phyloP scores from a whole-genome alignment of 306 rosid species.

The Sicyos baderoa region DNA sequence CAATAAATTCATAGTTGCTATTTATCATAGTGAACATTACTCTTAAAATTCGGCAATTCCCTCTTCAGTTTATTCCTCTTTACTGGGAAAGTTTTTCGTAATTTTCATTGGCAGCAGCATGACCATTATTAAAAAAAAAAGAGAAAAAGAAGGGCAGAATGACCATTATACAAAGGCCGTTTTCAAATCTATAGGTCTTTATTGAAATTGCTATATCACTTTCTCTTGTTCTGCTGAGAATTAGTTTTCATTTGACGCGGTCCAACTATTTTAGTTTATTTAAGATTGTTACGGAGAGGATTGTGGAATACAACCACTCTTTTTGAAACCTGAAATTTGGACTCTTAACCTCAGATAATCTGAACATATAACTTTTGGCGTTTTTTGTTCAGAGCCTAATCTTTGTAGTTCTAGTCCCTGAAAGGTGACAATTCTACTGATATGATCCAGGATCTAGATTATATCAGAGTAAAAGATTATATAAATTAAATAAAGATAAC shows the following conservation, averaged over 20 bases:
- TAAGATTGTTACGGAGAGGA: background rate
- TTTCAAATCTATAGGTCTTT: background rate
- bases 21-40: too few species aligned
- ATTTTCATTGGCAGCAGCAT: too few species aligned
- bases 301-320: background rate
- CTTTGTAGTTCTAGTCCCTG: background rate
- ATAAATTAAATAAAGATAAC: too few species aligned
- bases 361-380: background rate
- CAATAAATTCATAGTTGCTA: too few species aligned
- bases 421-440: background rate
- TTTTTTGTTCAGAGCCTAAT: background rate
- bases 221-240: background rate
- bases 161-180: too few species aligned
- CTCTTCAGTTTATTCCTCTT: too few species aligned
- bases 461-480: too few species aligned
- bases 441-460: too few species aligned
- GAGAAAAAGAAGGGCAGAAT: too few species aligned
- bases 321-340: background rate
- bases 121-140: too few species aligned
- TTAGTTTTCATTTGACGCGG: background rate
- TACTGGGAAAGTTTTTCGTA: too few species aligned
- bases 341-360: background rate
- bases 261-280: background rate
- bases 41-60: too few species aligned
- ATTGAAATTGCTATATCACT: background rate